Percentiles rank a stretch among this genome's conserved stretches.
Evolutionary conservation across 345 rosid species (phyloP).

Genomic region (Corymbia maculata): DNA sequence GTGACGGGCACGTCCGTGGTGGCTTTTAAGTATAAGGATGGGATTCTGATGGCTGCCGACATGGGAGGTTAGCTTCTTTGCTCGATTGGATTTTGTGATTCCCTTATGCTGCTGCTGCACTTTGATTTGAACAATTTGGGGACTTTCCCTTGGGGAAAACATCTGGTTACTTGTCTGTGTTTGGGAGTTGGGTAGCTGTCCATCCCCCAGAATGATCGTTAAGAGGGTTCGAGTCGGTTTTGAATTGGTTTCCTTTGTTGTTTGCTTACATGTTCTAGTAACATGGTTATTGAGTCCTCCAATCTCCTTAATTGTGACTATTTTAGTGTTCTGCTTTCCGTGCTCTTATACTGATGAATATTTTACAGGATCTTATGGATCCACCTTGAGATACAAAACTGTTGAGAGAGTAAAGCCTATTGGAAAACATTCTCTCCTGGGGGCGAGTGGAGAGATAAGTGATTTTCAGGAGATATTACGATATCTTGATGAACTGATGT

Average conservation of each 20-base stretch:
- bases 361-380: conserved; percentile 85
- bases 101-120: not conserved
- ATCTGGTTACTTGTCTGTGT: not conserved
- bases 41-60: conserved; percentile 93
- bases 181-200: not conserved
- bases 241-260: not conserved
- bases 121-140: not conserved
- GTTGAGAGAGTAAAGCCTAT: conserved; percentile 79
- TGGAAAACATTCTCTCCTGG: conserved; percentile 94
- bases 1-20: conserved; percentile 95
- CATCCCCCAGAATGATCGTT: not conserved
- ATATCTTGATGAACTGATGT: conserved; percentile 90
- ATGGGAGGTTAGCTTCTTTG: conserved; percentile 62
- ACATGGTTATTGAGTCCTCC: not conserved
- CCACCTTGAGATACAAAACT: conserved; percentile 85
- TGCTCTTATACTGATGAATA: not conserved
- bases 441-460: conserved; percentile 95
- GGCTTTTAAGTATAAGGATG: conserved; percentile 92
- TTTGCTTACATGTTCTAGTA: not conserved
- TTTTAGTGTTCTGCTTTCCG: not conserved
- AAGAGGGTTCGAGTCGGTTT: not conserved
- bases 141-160: not conserved
- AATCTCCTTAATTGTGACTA: not conserved
- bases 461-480: conserved; percentile 94
- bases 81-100: not conserved